Base-by-base conservation (phyloP, 441 rosid species). In the Gossypium laxum region DNA sequence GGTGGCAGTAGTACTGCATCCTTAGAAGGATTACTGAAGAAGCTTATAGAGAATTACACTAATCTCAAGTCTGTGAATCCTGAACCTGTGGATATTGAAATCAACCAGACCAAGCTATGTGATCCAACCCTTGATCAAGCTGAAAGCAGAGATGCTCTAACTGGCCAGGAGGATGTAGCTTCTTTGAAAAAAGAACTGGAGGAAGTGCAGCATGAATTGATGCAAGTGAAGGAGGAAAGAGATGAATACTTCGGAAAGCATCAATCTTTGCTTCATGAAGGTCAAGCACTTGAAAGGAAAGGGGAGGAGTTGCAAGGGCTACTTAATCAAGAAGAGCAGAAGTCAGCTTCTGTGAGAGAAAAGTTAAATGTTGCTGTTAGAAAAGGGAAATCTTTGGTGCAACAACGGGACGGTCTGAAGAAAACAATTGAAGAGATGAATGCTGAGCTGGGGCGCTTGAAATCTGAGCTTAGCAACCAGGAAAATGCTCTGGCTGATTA, bases 381-480 rank as follows among this genome's bases (percentile, higher is more conserved):
- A 78, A 93, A 96, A 89, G 98, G 99, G 71, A 96, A 96, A 82
- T 87, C 88, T 19, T 83, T 96, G 86, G 96, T 96, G 83, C 98
- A 93, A 77, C 89, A 83, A 61, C 89, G 94, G 75, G 97, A 93
- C 81, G 75, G 82, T 77, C 82, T 93, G 82, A 90, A 93, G 74
- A 93, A 90, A 84, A 83, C 85, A 62, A 82, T 89, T 75, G 97
- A 91, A 83, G 92, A 78, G 83, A 78, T 86, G 88, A 88, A 70
- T 67, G 14, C 71, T 18, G 93, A 93, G 82, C 73, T 89, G 79
- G 89, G 78, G 75, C 83, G 50, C 67, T 69, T 87, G 80, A 91
- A 89, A 79, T 86, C 89, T 21, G 93, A 91, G 86, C 82, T 90
- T 69, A 80, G 75, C 75, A 77, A 72, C 76, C 57, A 73, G 69